These are phyloP conservation scores for Asterochloris sp. DNA, from an alignment of 139 green algal species.

Conservation along the genomic window DNA sequence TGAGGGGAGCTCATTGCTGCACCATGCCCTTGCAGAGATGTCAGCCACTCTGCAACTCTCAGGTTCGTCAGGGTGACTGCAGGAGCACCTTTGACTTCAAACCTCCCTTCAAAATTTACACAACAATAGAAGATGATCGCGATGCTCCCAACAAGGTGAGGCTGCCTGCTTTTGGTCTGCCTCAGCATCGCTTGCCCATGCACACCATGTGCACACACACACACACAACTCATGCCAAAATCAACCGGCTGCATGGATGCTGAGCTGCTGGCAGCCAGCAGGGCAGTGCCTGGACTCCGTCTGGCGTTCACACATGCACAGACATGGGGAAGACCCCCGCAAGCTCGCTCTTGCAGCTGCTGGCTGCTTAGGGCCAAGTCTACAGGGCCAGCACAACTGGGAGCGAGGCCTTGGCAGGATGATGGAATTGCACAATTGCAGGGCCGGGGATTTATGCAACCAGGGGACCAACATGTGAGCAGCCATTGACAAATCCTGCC, in stretches of 20 bases:
- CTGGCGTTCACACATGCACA: not conserved
- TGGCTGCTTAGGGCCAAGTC: not conserved
- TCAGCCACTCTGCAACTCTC: too few species aligned
- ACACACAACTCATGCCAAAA: not conserved
- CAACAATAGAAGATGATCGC: constrained; percentile 59
- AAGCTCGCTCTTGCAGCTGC: not conserved
- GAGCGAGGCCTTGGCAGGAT: too few species aligned
- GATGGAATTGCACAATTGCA: too few species aligned
- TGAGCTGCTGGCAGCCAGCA: not conserved
- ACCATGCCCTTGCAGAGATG: not conserved
- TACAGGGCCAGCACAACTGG: too few species aligned
- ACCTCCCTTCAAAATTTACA: constrained; percentile 86
- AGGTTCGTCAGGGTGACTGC: not conserved
- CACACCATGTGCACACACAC: not conserved
- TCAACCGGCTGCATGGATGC: not conserved
- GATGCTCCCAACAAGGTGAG: constrained; percentile 45
- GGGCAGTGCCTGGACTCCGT: not conserved
- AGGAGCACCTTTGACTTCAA: constrained; percentile 71
- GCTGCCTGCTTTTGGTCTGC: too few species aligned
- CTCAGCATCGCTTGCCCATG: too few species aligned
- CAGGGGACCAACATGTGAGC: too few species aligned
- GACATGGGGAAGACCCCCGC: not conserved
- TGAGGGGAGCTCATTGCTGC: not conserved
- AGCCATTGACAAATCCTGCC: too few species aligned
- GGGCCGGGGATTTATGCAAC: too few species aligned